A percentile compares a stretch with the other conserved stretches of the same genome.
Conservation (phyloP, 2,329 filamentous ascomycete species). For the Beauveria sp. region DNA sequence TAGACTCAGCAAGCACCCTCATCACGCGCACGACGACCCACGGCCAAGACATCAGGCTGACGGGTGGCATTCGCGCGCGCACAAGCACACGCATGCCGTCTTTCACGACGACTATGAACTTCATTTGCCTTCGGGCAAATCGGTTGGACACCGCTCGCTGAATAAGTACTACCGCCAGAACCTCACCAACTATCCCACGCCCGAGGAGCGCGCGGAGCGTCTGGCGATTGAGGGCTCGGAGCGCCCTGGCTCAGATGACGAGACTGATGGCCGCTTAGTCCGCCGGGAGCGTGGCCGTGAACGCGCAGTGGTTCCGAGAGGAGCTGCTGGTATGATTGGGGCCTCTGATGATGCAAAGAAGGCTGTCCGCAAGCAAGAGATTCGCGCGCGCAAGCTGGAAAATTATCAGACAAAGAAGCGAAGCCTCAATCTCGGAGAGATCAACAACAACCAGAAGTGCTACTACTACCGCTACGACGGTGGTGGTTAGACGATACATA, state of each 20-base stretch:
- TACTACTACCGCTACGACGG: constrained; percentile 46
- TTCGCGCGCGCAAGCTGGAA: constrained; percentile 59
- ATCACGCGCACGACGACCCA: constrained; percentile 66
- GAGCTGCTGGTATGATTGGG: constrained; percentile 70
- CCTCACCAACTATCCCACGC: constrained; percentile 72
- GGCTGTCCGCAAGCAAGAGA: constrained; percentile 58
- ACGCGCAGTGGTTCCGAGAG: constrained; percentile 55
- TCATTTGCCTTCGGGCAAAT: constrained; percentile 81
- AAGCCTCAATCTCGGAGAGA: constrained; percentile 64
- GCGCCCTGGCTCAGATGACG: constrained; percentile 26
- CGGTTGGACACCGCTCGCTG: constrained; percentile 82
- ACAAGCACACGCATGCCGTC: constrained; percentile 64
- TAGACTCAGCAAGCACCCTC: constrained; percentile 62
- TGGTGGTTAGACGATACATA: constrained; percentile 29
- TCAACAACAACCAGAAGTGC: constrained; percentile 64
- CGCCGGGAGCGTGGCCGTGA: constrained; percentile 33
- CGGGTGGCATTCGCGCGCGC: constrained; percentile 75
- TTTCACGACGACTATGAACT: constrained; percentile 93
- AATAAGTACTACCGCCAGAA: constrained; percentile 91
- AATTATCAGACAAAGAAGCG: constrained; percentile 54
- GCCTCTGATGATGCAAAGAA: constrained; percentile 69
- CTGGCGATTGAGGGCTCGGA: constrained; percentile 48
- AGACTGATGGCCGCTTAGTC: constrained; percentile 27
- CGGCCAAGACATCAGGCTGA: constrained; percentile 67
- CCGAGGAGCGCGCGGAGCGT: constrained; percentile 66